Percentiles rank a stretch among this genome's conserved stretches.
Evolutionary conservation across 345 rosid species (phyloP).

Genomic region (Mercurialis annua): DNA sequence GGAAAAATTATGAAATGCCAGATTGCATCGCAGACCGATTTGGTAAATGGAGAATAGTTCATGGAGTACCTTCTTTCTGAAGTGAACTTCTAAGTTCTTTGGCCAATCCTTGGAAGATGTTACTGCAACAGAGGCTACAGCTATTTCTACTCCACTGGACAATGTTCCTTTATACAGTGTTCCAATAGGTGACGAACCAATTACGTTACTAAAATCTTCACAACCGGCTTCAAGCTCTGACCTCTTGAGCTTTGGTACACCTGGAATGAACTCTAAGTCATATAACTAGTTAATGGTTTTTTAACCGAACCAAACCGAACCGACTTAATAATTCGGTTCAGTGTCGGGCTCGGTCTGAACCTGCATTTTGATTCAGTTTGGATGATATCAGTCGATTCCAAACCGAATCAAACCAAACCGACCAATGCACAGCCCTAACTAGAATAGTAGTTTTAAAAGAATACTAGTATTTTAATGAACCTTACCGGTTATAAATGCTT

Average conservation of each 20-base stretch:
- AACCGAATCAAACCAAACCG: too few species aligned
- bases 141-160: conserved; percentile 87
- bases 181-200: conserved; percentile 66
- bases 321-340: too few species aligned
- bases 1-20: conserved; percentile 10
- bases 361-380: too few species aligned
- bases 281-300: too few species aligned
- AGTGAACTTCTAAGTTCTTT: conserved; percentile 56
- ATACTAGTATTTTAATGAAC: too few species aligned
- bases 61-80: conserved; percentile 67
- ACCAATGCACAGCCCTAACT: too few species aligned
- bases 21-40: conserved; percentile 2
- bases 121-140: conserved; percentile 53
- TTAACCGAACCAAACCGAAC: too few species aligned
- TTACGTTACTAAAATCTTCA: conserved; percentile 94
- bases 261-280: conserved; percentile 4
- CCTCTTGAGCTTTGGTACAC: conserved; percentile 74
- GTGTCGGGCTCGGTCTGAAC: too few species aligned
- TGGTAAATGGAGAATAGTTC: neutral
- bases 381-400: too few species aligned
- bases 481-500: conserved; percentile 73
- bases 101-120: conserved; percentile 65
- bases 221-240: conserved; percentile 88
- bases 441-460: too few species aligned
- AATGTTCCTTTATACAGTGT: conserved; percentile 83